Conservation (phyloP, 768 basidiomycete species). For the Psilocybe sp. region DNA sequence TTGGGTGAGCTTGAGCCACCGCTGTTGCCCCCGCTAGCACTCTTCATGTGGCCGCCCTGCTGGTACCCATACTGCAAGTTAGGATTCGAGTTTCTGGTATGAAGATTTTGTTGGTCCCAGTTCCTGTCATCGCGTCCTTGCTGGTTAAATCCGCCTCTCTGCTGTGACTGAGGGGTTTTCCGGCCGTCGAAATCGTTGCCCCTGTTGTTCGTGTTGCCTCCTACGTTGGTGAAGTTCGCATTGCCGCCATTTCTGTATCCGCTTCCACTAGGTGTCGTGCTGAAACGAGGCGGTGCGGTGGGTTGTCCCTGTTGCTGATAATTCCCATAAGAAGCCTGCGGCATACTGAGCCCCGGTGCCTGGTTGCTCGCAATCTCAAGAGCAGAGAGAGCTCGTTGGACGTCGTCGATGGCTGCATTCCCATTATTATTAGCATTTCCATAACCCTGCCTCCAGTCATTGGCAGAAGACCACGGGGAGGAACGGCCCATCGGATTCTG, state of each 20-base stretch:
- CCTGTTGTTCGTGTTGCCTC: constrained; percentile 38
- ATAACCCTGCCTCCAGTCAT: constrained; percentile 56
- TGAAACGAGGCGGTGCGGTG: constrained; percentile 70
- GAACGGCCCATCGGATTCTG: constrained; percentile 59
- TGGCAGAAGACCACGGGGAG: constrained; percentile 63
- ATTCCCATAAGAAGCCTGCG: constrained; percentile 18
- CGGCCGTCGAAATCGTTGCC: constrained; percentile 66
- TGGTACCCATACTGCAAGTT: constrained; percentile 67
- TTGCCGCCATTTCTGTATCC: constrained; percentile 25
- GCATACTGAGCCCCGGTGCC: constrained; percentile 12
- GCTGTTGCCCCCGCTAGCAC: constrained; percentile 28
- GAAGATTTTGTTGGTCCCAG: constrained; percentile 68
- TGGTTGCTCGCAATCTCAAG: constrained; percentile 55
- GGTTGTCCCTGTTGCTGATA: constrained; percentile 49
- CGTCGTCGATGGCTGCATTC: constrained; percentile 61
- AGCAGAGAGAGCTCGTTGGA: constrained; percentile 68
- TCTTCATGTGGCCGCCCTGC: constrained; percentile 37
- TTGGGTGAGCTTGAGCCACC: constrained; percentile 23
- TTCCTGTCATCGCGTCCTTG: constrained; percentile 26
- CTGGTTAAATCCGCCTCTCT: constrained; percentile 35
- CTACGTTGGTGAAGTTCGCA: constrained; percentile 35
- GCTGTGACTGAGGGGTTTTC: constrained; percentile 51
- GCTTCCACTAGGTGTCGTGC: constrained; percentile 38
- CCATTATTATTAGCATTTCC: constrained; percentile 23
- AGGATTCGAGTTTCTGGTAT: constrained; percentile 62